These are phyloP conservation scores for Vaccinium macrocarpon DNA, from an alignment of 148 eudicot species.

Conservation along the genomic window DNA sequence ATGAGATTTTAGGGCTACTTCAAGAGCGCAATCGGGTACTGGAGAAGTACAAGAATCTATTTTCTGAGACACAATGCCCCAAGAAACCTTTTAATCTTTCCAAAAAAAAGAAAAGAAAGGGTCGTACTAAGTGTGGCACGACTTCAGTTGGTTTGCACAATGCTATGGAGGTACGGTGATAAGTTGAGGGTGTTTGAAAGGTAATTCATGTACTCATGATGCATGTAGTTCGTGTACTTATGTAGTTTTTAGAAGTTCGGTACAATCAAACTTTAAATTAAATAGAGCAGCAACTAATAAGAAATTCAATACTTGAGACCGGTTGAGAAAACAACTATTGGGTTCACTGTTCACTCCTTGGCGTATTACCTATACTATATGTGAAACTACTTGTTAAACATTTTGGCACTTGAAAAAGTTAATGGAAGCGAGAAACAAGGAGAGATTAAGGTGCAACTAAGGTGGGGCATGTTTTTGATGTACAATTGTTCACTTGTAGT, in stretches of 20 bases:
- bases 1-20: conserved; percentile 59
- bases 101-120: conserved; percentile 25
- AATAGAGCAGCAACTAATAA: too few relatives aligned
- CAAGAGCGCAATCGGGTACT: conserved; percentile 60
- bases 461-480: too few relatives aligned
- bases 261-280: neutral
- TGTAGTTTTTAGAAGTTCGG: neutral
- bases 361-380: too few relatives aligned
- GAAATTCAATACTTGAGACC: too few relatives aligned
- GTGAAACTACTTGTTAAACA: too few relatives aligned
- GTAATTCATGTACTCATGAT: neutral
- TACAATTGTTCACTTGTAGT: too few relatives aligned
- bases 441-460: too few relatives aligned
- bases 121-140: neutral
- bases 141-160: neutral
- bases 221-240: neutral
- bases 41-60: conserved; percentile 62
- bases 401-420: too few relatives aligned
- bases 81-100: conserved; percentile 32
- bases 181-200: conserved; percentile 1
- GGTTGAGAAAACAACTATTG: too few relatives aligned
- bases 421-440: too few relatives aligned
- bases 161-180: neutral
- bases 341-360: too few relatives aligned
- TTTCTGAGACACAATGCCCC: conserved; percentile 28